Conservation (phyloP, 2,329 filamentous ascomycete species). For the Myriangium duriaei region DNA sequence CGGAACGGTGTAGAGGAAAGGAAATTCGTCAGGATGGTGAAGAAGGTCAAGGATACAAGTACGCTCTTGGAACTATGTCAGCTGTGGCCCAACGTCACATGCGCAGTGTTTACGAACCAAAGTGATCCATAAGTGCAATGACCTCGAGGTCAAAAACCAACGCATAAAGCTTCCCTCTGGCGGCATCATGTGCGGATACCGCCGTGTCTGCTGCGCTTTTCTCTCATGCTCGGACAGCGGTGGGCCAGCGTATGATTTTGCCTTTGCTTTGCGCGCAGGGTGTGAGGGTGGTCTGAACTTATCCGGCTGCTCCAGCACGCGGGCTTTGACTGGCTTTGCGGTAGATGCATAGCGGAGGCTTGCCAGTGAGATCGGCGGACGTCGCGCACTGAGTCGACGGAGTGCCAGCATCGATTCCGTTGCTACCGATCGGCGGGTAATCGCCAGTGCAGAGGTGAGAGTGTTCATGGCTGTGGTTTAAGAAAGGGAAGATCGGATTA, state of each 20-base stretch:
- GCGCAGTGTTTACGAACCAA: slow-evolving; percentile 55
- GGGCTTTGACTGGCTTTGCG: slow-evolving; percentile 39
- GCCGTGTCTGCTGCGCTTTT: slow-evolving; percentile 51
- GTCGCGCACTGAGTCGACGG: background rate
- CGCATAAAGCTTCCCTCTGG: slow-evolving; percentile 69
- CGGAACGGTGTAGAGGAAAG: slow-evolving; percentile 64
- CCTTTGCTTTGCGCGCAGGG: slow-evolving; percentile 50
- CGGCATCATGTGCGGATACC: slow-evolving; percentile 85
- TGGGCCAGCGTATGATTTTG: slow-evolving; percentile 61
- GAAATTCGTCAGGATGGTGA: slow-evolving; percentile 70
- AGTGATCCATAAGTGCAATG: slow-evolving; percentile 70
- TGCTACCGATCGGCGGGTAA: slow-evolving; percentile 1
- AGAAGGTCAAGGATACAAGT: slow-evolving; percentile 54
- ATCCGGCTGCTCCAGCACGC: slow-evolving; percentile 72
- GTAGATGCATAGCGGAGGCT: slow-evolving; percentile 21
- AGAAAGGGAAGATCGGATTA: background rate
- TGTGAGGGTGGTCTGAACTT: slow-evolving; percentile 91
- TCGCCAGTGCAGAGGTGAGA: background rate
- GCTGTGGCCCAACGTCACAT: background rate
- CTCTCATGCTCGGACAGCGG: slow-evolving; percentile 53
- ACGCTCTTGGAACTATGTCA: slow-evolving; percentile 45
- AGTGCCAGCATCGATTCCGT: slow-evolving; percentile 1
- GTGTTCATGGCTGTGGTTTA: slow-evolving; percentile 1
- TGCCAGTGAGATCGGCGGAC: slow-evolving; percentile 3
- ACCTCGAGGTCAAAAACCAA: slow-evolving; percentile 68